Base-by-base conservation (phyloP, 2,329 filamentous ascomycete species). In the Diaporthe australafricana region DNA sequence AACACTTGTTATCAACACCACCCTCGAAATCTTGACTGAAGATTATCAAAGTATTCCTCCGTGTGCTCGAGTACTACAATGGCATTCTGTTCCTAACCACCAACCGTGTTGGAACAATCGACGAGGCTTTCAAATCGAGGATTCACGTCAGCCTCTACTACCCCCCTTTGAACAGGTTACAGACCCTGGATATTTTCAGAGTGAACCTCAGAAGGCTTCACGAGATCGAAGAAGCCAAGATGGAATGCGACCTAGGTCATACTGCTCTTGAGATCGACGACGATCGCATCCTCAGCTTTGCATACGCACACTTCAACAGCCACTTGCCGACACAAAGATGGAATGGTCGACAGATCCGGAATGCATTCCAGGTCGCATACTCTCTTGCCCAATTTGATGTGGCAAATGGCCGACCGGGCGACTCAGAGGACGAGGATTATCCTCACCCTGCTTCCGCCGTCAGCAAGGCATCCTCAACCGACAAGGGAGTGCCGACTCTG, bases 21-120 rank as follows among this genome's bases (percentile, higher is more conserved):
- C 17, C 47, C 1, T 2, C 3, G 2, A 25, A 2, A 12, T 2
- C 16, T 6, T 69, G 9, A 48, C 35, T 55, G 25, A 70, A n/a
- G 9, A 1, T 5, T 12, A 14, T 7, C 0, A n/a, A 3, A 80
- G 82, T 84, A 3, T 84, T 85, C 65, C 78, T 85, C 9, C 78
- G 82, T 0, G 77, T 81, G 1, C 42, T 71, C 4, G 72, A 73
- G 27, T 84, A 81, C 71, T 82, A 80, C 52, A 70, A 0, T 2
- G 83, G 84, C 1, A 82, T 85, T 63, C 75, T 85, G 0, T 83
- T 83, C 74, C 77, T 87, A 8, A 87, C 84, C 0, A 86, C 84
- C 9, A 87, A 86, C 75, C 80, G 83, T 1, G 81, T 85, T 1
- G 83, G 83, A 1, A 76, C 77, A 7, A 80, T 87, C n/a, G 85